phyloP scores from a whole-genome alignment of 345 rosid species.

The Garcia nutans region DNA sequence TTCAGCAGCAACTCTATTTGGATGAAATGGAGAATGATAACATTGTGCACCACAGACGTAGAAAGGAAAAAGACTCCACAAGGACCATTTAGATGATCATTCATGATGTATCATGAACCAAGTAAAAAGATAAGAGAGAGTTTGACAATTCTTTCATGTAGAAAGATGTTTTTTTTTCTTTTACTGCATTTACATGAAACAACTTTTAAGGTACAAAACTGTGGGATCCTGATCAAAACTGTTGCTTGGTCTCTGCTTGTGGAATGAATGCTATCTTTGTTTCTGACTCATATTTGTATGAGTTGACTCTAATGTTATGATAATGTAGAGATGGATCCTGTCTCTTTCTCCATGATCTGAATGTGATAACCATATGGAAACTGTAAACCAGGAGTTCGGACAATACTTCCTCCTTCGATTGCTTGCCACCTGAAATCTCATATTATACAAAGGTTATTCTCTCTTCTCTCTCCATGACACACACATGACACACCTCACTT shows the following conservation, averaged over 20 bases:
- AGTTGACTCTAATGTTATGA: too few species aligned
- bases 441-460: conserved; percentile 13
- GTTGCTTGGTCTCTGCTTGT: conserved; percentile 10
- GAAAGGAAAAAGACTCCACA: conserved; percentile 24
- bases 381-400: conserved; percentile 83
- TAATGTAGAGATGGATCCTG: background rate
- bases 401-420: conserved; percentile 66
- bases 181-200: conserved; percentile 17
- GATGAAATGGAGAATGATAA: conserved; percentile 33
- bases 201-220: conserved; percentile 21
- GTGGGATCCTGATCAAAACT: conserved; percentile 20
- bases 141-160: too few species aligned
- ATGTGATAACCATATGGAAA: conserved; percentile 78
- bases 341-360: conserved; percentile 47
- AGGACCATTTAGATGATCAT: conserved; percentile 18
- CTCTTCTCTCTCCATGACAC: conserved; percentile 2
- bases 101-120: background rate
- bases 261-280: background rate
- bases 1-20: conserved; percentile 27
- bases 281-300: background rate
- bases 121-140: conserved; percentile 1
- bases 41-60: conserved; percentile 29
- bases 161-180: too few species aligned
- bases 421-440: conserved; percentile 61
- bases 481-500: background rate